phyloP scores from a whole-genome alignment of 305 asterid genomes.

The Solanum chacoense region DNA sequence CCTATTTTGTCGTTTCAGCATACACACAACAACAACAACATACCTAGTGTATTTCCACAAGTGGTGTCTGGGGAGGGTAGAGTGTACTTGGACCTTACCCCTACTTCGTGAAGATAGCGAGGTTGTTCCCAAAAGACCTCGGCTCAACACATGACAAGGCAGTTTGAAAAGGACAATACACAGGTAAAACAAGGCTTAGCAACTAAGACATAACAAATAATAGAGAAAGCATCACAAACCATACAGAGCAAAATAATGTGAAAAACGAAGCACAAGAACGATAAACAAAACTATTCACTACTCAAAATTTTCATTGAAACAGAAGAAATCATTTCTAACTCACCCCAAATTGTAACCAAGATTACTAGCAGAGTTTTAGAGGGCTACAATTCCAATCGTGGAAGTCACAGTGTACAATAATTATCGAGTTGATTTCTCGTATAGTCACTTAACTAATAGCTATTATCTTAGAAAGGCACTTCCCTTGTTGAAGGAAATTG shows the following conservation, averaged over 20 bases:
- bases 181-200: not conserved
- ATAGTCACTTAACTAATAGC: not conserved
- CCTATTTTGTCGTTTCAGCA: not conserved
- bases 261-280: rapidly evolving
- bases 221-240: not conserved
- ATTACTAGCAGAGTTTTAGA: not conserved
- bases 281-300: not conserved
- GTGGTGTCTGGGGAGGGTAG: not conserved
- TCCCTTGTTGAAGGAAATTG: not conserved
- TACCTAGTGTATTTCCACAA: not conserved
- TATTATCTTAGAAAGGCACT: not conserved
- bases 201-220: not conserved
- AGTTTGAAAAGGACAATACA: not conserved
- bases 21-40: not conserved
- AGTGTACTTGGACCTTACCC: not conserved
- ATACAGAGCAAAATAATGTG: not conserved
- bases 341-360: not conserved
- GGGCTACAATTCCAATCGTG: not conserved
- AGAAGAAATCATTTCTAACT: not conserved
- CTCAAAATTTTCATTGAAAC: not conserved
- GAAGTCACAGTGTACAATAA: not conserved
- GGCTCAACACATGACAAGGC: not conserved
- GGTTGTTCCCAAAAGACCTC: not conserved
- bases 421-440: not conserved
- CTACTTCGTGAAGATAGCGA: not conserved